A percentile compares a stretch with the other conserved stretches of the same genome.
These are phyloP conservation scores for Fusarium nanum DNA, from an alignment of 2,329 filamentous ascomycete genomes.

Conservation along the genomic window DNA sequence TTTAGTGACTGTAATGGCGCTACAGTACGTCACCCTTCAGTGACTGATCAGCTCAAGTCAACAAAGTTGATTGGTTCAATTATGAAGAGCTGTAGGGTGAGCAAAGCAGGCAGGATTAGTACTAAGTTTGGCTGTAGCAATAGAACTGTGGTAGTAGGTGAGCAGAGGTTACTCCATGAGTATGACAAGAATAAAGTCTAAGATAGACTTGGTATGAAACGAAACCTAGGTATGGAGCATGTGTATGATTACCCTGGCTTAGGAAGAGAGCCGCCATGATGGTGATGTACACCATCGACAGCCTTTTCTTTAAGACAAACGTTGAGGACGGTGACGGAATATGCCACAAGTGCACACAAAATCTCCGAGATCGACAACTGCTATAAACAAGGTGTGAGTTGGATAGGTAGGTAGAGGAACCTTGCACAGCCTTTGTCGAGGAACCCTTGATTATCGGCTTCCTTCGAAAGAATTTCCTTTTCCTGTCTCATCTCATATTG, in stretches of 20 bases:
- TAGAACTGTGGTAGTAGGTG: background rate
- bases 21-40: slow-evolving; percentile 15
- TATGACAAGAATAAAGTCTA: background rate
- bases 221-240: background rate
- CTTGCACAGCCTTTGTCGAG: background rate
- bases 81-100: slow-evolving; percentile 1
- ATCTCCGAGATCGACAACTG: background rate
- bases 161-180: slow-evolving; percentile 2
- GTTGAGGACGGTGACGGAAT: background rate
- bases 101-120: background rate
- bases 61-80: background rate
- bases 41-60: background rate
- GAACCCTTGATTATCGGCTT: background rate
- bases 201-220: background rate
- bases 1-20: background rate
- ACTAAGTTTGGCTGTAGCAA: background rate
- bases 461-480: slow-evolving; percentile 16
- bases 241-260: background rate
- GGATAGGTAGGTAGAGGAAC: background rate
- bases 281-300: background rate
- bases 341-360: background rate
- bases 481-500: slow-evolving; percentile 29
- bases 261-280: no score
- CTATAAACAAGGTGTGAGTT: background rate
- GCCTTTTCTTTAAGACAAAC: background rate